Conservation (phyloP, 495 filamentous ascomycete genomes). For the Xylaria intraflava region DNA sequence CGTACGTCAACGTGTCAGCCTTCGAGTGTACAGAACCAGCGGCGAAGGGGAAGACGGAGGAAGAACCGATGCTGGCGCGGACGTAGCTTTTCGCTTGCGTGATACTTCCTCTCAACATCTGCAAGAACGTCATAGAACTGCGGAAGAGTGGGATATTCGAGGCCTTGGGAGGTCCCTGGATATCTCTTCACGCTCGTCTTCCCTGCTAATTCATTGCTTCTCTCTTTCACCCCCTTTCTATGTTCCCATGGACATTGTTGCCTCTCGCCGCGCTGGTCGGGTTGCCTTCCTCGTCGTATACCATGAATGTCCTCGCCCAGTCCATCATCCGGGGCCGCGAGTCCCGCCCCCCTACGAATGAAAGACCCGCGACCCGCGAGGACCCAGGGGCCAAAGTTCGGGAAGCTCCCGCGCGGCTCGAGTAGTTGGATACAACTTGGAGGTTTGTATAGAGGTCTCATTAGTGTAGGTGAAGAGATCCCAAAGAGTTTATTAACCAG, state of each 20-base stretch:
- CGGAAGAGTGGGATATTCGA: slow-evolving; percentile 10
- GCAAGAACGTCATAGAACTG: slow-evolving; percentile 13
- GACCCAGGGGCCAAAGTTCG: no score
- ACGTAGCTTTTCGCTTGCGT: slow-evolving; percentile 19
- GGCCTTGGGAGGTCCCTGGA: slow-evolving; percentile 12
- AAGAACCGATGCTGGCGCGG: slow-evolving; percentile 11
- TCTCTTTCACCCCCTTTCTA: no score
- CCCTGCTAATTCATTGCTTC: not conserved
- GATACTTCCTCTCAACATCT: slow-evolving; percentile 19
- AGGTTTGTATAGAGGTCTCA: no score
- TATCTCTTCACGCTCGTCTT: not conserved
- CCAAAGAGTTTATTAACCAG: no score
- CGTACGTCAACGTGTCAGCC: not conserved
- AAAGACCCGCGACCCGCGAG: not conserved
- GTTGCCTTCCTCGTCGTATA: slow-evolving; percentile 14
- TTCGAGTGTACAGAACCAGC: not conserved
- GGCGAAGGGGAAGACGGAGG: not conserved
- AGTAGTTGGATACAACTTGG: no score
- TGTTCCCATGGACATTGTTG: not conserved
- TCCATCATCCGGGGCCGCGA: slow-evolving; percentile 10
- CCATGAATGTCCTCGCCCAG: slow-evolving; percentile 12
- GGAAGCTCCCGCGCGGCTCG: no score
- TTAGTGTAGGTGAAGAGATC: no score
- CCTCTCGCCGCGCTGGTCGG: not conserved
- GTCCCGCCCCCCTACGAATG: slow-evolving; percentile 20